Evolutionary conservation across 495 filamentous ascomycete species (phyloP), one percentile per base, ranked within the genome.

Genomic region (Penicillium odoratum): DNA sequence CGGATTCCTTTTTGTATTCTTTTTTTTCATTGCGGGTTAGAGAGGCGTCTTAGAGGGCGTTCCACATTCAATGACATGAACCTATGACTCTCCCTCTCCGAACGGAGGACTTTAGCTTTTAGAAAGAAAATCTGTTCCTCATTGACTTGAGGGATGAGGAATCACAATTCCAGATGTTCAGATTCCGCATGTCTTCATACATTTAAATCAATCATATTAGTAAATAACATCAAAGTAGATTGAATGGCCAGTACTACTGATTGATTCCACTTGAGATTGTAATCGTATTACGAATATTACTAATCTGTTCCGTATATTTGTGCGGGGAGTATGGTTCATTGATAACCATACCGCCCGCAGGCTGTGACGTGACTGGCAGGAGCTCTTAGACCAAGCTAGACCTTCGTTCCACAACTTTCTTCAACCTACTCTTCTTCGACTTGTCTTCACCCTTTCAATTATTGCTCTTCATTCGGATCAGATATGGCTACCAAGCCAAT

Each of bases 401-500:
- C 51, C 28, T 47, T 26, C 18, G 26, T 58, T 30, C 50, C 21
- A 36, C 44, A 30, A 10, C 21, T 48, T 29, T 48, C 56, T 58
- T 13, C 25, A 47, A 26, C 34, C n/a, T 51, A 42, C 30, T 26
- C 26, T 40, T 51, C 30, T 52, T 46, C 43, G 38, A 30, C 5
- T 33, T 15, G 28, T 30, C 16, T 48, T 31, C 25, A 38, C 10
- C 49, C 11, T 25, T 42, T 26, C 4, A 15, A 28, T 36, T 36
- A 10, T 28, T 25, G 52, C 21, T 26, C 4, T 2, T 26, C 51
- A 7, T 15, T 21, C 26, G 51, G 16, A 61, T 30, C 44, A 45
- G 26, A 46, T 5, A 82, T 81, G 78, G 69, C 78, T 18, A 69
- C 75, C 31, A 72, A 69, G 49, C 60, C 77, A 38, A 79, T 83